Evolutionary conservation across 225 moss, liverwort and hornwort species (phyloP), one percentile per base, ranked within the genome.

Genomic region (Polytrichum commune): DNA sequence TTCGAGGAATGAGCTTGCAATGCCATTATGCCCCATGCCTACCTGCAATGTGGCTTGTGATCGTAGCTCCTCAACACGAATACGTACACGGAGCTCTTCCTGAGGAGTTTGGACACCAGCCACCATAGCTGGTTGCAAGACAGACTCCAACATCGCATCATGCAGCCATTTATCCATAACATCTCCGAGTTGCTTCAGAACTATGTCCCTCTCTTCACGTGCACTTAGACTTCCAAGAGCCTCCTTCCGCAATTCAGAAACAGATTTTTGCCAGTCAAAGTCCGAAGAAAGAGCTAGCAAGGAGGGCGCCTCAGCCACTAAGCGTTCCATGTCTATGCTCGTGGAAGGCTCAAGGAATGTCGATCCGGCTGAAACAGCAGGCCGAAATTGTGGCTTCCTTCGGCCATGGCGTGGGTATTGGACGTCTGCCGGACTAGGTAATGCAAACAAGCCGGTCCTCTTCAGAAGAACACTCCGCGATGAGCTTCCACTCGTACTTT

Each of bases 21-120:
- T 16, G 13, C 3, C 46, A 46, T 13, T 46, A 4, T 46, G 13
- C 13, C 46, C 46, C 46, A 3, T 46, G 46, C 5, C 54, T 64
- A 95, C 95, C 92, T 92, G 92, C 62, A 91, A 63, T 33, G 81
- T 82, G 35, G 98, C 98, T 71, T 93, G 87, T 78, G 69, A 80
- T 53, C 93, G 88, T 69, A 99, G 68, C 8, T 95, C 90, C 68
- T 84, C 79, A 53, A 83, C 84, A 58, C 66, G 64, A 20, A 76
- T 83, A 72, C 64, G 77, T 69, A 69, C 65, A 5, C 60, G 76
- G 6, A 76, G 76, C 63, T 82, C 79, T 57, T 79, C 77, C 64
- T 68, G 64, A 30, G 30, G 65, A 53, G 72, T 80, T 69, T 63
- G 66, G 6, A 28, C 62, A 27, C 19, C 69, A 5, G 29, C 56